Conservation (phyloP, 2,329 filamentous ascomycete species). For the Fusarium heterosporum region DNA sequence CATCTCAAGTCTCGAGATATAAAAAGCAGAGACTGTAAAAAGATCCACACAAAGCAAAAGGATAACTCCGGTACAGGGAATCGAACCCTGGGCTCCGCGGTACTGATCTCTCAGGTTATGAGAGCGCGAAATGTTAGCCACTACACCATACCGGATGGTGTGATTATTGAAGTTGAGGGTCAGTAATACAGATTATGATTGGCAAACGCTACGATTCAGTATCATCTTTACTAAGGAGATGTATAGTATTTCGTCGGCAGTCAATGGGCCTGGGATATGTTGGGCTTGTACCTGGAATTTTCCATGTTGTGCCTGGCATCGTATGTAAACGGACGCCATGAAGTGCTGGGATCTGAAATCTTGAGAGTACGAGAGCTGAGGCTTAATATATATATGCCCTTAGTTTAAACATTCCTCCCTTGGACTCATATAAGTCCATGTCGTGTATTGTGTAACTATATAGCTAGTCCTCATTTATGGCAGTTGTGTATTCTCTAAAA, state of each 20-base stretch:
- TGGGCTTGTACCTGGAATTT: too few species aligned
- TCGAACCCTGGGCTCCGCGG: constrained; percentile 47
- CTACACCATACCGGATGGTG: constrained; percentile 50
- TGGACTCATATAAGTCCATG: neutral
- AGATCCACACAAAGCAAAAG: neutral
- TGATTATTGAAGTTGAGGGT: neutral
- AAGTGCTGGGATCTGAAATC: too few species aligned
- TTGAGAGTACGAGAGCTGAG: too few species aligned
- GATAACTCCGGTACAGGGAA: constrained; percentile 47
- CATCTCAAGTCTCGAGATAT: too few species aligned
- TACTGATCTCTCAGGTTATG: constrained; percentile 43
- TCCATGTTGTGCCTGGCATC: too few species aligned
- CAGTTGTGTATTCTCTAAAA: neutral
- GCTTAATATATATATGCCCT: too few species aligned
- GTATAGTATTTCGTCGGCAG: neutral
- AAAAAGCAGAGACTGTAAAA: too few species aligned
- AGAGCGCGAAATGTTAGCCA: constrained; percentile 52
- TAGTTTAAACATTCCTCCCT: neutral
- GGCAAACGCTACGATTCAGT: neutral
- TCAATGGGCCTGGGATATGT: too few species aligned
- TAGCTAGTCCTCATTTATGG: neutral
- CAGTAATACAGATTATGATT: neutral
- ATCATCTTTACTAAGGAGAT: neutral
- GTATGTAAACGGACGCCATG: too few species aligned
- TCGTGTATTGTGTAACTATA: neutral